Conservation (phyloP, 179 eudicot species). For the Pouteria campechiana region DNA sequence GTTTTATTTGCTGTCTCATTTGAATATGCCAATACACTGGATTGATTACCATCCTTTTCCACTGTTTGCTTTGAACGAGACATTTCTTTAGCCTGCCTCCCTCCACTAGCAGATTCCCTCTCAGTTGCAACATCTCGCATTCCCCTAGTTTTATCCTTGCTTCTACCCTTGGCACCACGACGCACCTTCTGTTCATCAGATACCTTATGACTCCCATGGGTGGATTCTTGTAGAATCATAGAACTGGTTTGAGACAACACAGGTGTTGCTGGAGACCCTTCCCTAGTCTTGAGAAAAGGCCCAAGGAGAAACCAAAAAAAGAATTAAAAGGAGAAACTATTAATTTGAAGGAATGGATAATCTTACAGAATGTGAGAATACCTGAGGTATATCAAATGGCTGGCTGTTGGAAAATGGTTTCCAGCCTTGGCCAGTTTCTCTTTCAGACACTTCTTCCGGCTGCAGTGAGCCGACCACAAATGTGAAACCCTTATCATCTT, state of each 20-base stretch:
- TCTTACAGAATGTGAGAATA: conserved; percentile 9
- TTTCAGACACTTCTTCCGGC: conserved; percentile 31
- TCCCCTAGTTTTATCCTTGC: conserved; percentile 61
- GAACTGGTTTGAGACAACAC: conserved; percentile 16
- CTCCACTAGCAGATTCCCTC: too few relatives aligned
- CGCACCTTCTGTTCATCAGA: conserved; percentile 16
- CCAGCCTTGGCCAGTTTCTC: conserved; percentile 27
- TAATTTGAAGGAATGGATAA: too few relatives aligned
- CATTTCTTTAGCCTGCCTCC: conserved; percentile 27
- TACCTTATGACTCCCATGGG: conserved; percentile 24
- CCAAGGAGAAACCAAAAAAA: too few relatives aligned
- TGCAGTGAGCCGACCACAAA: conserved; percentile 47
- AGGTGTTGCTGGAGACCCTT: conserved; percentile 28
- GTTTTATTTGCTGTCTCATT: conserved; percentile 23
- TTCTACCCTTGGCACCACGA: conserved; percentile 38
- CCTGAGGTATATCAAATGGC: conserved; percentile 20
- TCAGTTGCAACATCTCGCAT: conserved; percentile 33
- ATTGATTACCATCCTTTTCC: conserved; percentile 16
- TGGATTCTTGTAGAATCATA: conserved; percentile 15
- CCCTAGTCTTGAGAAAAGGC: conserved; percentile 27
- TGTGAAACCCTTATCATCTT: conserved; percentile 49
- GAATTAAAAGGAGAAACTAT: too few relatives aligned
- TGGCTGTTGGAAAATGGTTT: conserved; percentile 29
- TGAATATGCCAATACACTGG: conserved; percentile 11
- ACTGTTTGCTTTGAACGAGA: conserved; percentile 14